Percentiles rank a stretch among this genome's conserved stretches.
These are phyloP conservation scores for Isoetes taiwanensis DNA, from an alignment of 75 land plant genomes.

Conservation along the genomic window DNA sequence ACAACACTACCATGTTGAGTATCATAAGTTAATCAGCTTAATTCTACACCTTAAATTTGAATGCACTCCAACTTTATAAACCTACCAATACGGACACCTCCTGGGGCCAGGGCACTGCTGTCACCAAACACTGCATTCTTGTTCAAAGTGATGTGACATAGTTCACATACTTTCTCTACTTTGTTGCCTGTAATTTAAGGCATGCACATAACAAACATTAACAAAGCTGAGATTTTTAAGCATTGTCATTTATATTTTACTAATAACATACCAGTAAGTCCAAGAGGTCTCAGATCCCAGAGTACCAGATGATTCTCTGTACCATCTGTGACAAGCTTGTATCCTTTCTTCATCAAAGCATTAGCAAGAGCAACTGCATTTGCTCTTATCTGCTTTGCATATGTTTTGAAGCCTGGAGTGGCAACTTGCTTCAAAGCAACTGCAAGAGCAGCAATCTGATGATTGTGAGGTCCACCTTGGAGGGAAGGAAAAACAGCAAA, in stretches of 20 bases:
- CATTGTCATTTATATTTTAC: not conserved
- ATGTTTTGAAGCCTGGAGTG: constrained; percentile 71
- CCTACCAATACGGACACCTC: constrained; percentile 77
- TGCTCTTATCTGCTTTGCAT: constrained; percentile 83
- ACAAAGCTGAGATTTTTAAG: not conserved
- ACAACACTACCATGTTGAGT: too few species aligned
- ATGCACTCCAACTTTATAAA: not conserved
- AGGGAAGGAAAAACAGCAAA: constrained; percentile 80
- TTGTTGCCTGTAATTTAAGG: constrained; percentile 44
- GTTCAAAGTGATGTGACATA: constrained; percentile 65
- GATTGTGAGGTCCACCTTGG: constrained; percentile 89
- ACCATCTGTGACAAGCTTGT: constrained; percentile 81
- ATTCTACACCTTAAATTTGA: too few species aligned
- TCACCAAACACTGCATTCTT: constrained; percentile 88
- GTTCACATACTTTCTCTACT: constrained; percentile 75
- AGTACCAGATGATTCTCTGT: constrained; percentile 84
- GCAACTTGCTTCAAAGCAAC: constrained; percentile 68
- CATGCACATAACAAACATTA: not conserved
- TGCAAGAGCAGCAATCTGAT: constrained; percentile 85
- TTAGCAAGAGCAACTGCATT: constrained; percentile 77
- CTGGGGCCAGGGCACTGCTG: constrained; percentile 83
- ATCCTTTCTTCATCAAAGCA: constrained; percentile 76
- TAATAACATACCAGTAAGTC: constrained; percentile 52
- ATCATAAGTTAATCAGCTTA: too few species aligned
- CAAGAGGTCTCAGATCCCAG: constrained; percentile 84